A percentile compares a stretch with the other conserved stretches of the same genome.
phyloP scores from a whole-genome alignment of 2,329 filamentous ascomycete genomes.

The Microcyclospora pomicola region DNA sequence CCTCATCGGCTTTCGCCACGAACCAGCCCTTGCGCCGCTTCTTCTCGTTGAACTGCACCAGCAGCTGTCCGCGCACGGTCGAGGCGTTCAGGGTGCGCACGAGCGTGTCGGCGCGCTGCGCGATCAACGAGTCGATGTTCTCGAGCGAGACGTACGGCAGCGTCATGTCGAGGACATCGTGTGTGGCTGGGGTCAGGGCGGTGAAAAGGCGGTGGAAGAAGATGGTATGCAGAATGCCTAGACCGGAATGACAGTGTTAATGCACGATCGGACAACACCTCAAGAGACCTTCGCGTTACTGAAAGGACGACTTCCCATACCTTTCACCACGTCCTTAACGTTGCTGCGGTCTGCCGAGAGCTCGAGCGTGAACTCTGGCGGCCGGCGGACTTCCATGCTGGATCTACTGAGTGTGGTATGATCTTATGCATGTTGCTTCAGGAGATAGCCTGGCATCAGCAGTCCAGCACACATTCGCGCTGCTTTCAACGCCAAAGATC shows the following conservation, averaged over 20 bases:
- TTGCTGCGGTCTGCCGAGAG: slow-evolving; percentile 83
- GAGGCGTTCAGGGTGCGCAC: slow-evolving; percentile 56
- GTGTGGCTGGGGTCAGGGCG: slow-evolving; percentile 63
- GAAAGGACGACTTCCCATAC: slow-evolving; percentile 23
- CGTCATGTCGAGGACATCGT: slow-evolving; percentile 81
- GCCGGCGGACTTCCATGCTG: slow-evolving; percentile 49
- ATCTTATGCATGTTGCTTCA: too few relatives aligned
- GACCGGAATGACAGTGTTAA: not conserved
- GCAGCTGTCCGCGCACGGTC: slow-evolving; percentile 56
- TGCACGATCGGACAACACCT: not conserved
- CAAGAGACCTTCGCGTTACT: not conserved
- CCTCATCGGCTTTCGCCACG: slow-evolving; percentile 69
- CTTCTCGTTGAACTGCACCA: slow-evolving; percentile 91
- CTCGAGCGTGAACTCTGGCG: slow-evolving; percentile 85
- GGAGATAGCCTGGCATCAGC: too few relatives aligned
- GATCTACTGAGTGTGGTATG: not conserved
- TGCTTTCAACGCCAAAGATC: too few relatives aligned
- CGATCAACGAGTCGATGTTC: slow-evolving; percentile 85
- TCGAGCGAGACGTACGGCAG: slow-evolving; percentile 80
- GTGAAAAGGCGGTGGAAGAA: slow-evolving; percentile 99
- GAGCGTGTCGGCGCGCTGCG: slow-evolving; percentile 67
- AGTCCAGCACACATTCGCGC: too few relatives aligned
- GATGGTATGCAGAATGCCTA: slow-evolving; percentile 87
- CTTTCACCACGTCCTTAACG: slow-evolving; percentile 86
- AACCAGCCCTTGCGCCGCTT: slow-evolving; percentile 65